Evolutionary conservation across 192 early-diverging fungal genomes (phyloP), one percentile per base, ranked within the genome.

Genomic region (Diversispora epigaea): DNA sequence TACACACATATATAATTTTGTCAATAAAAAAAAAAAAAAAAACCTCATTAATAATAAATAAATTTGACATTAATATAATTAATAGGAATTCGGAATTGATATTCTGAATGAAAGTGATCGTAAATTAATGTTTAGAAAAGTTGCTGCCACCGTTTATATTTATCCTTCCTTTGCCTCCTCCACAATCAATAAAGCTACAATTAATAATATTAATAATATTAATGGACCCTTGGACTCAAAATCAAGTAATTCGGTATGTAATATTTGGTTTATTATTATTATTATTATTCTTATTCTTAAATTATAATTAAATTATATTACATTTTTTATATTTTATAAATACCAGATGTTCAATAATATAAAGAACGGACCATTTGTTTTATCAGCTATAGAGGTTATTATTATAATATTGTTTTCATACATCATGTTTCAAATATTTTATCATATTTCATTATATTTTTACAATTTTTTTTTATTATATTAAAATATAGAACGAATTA

Each of bases 41-140:
- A 66, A 9, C 0, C 40, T 66, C 3, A 66, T 10, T 45, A 44
- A 21, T 19, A 5, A 12, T 19, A 32, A 22, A 40, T 66, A 8
- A 14, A 15, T 25, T 69, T 52, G 21, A 49, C 6, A 15, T 32
- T 22, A 55, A 52, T 8, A 17, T 45, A 32, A 3, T 55, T 49
- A 3, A 32, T 54, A 69, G 71, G 71, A 73, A 40, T 76, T 76
- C 56, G 74, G 74, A 41, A 67, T 76, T 49, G 74, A 76, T 40
- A 76, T 76, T 25, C 6, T 67, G 7, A 60, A 52, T 17, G 74
- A 76, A 3, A 21, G 62, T 25, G 52, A 73, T 49, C 22, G 49
- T 14, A 73, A 50, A 45, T 39, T 73, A 7, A 10, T 73, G 21
- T 63, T 55, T 12, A 32, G 52, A 25, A 73, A 73, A 61, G 71